These are phyloP conservation scores for Chaetothyriales sp. DNA, from an alignment of 2,329 filamentous ascomycete genomes.

Conservation along the genomic window DNA sequence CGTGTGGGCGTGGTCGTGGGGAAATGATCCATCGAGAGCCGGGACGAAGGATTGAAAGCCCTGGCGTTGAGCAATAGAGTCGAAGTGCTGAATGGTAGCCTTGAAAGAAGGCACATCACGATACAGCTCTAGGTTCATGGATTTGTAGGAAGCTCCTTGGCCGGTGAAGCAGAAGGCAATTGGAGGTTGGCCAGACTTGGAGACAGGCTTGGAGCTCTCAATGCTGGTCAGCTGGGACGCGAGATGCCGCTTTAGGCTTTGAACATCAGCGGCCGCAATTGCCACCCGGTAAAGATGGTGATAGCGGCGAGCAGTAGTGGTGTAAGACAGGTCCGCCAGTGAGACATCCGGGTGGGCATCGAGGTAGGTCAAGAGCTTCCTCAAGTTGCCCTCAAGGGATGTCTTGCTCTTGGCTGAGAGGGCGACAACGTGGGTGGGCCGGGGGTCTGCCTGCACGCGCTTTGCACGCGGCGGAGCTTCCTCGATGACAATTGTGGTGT, in stretches of 20 bases:
- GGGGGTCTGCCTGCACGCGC: not conserved
- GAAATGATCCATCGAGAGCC: slow-evolving; percentile 3
- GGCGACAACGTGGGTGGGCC: not conserved
- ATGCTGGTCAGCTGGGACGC: slow-evolving; percentile 1
- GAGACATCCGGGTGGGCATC: not conserved
- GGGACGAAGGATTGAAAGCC: slow-evolving; percentile 24
- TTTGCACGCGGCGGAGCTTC: slow-evolving; percentile 16
- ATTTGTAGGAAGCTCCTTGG: slow-evolving; percentile 22
- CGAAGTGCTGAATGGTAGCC: slow-evolving; percentile 25
- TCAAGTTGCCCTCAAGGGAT: not conserved
- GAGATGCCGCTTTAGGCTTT: slow-evolving; percentile 12
- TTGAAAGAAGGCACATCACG: slow-evolving; percentile 19
- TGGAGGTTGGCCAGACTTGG: not conserved
- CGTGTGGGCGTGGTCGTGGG: slow-evolving; percentile 1
- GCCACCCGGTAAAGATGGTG: slow-evolving; percentile 36
- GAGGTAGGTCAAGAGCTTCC: not conserved
- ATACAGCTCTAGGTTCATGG: slow-evolving; percentile 20
- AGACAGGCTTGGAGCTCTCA: not conserved
- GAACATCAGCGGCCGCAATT: slow-evolving; percentile 17
- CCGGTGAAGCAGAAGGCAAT: slow-evolving; percentile 31
- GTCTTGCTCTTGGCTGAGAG: not conserved
- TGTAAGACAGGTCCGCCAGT: slow-evolving; percentile 2
- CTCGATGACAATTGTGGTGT: slow-evolving; percentile 38
- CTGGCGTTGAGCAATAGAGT: slow-evolving; percentile 17
- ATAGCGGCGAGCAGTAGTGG: not conserved